Evolutionary conservation across 2,329 filamentous ascomycete genomes (phyloP), one percentile per base, ranked within the genome.

Genomic region (Aspergillus novoparasiticus): DNA sequence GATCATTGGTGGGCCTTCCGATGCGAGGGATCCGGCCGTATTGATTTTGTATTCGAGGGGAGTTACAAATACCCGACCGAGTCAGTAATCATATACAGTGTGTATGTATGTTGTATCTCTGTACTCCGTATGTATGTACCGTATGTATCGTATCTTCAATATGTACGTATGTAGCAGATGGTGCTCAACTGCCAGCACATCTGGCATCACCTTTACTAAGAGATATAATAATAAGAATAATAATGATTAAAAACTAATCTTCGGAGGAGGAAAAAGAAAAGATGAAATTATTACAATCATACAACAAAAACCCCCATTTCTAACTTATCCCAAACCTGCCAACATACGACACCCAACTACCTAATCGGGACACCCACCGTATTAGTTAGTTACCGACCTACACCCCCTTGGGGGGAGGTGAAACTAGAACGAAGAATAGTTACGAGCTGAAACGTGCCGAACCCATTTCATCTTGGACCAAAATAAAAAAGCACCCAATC

Each of bases 1-100:
- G 34, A 61, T 58, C 55, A 63, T 64, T 65, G 62, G 64, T 62
- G 62, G 64, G 64, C 60, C 64, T 61, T 59, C 64, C 30, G 36
- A 60, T 58, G 57, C 60, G 62, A 64, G 62, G 64, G 61, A 61
- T 34, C 39, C 48, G 26, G 51, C 56, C 58, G 58, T 55, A 53
- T 51, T 34, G 23, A 11, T 8, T 58, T 58, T 58, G 50, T 59
- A 53, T 59, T 51, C 19, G 48, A 34, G 48, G 16, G 26, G 46
- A 50, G 16, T 32, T 51, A 23, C 19, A 51, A 32, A 51, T 51
- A 51, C 48, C 48, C 48, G 48, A 10, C 19, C 28, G 48, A 51
- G 48, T 51, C 48, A 51, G 48, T n/a, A 51, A 19, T 19, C 26
- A 19, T 28, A 16, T 28, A 19, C 14, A 23, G 45, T 30, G 19